Conservation (phyloP, 805 yeast genomes). For the Candida boidinii region DNA sequence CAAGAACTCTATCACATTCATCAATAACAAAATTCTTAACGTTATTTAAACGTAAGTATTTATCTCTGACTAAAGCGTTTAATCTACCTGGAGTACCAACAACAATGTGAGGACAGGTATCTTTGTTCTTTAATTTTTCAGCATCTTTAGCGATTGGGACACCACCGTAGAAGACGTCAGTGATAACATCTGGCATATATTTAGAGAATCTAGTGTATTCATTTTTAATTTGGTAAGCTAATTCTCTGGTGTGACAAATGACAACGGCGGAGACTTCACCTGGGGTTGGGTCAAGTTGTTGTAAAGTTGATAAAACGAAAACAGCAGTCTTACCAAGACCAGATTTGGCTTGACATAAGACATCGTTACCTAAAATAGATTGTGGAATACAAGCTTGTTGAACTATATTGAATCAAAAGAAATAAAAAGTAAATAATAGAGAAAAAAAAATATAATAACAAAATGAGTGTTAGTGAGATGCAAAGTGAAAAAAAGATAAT, state of each 20-base stretch:
- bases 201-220: conserved; percentile 97
- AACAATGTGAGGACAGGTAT: conserved; percentile 90
- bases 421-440: too few species aligned
- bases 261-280: conserved; percentile 95
- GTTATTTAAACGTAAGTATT: conserved; percentile 75
- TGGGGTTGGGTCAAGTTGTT: conserved; percentile 94
- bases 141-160: conserved; percentile 76
- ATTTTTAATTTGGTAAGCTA: conserved; percentile 96
- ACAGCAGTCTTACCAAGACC: conserved; percentile 99
- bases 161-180: conserved; percentile 97
- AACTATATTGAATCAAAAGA: too few species aligned
- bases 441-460: too few species aligned
- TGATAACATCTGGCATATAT: conserved; percentile 95
- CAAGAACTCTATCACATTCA: conserved; percentile 97
- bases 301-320: conserved; percentile 89
- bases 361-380: conserved; percentile 95
- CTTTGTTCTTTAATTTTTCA: conserved; percentile 83
- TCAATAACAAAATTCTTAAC: conserved; percentile 93
- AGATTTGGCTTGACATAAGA: conserved; percentile 97
- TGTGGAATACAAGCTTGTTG: conserved; percentile 98
- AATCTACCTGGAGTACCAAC: conserved; percentile 99
- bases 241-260: conserved; percentile 96
- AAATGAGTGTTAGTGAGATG: too few species aligned
- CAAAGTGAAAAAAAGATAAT: too few species aligned
- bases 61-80: conserved; percentile 88